These are phyloP conservation scores for Nannochloris sp. DNA, from an alignment of 139 green algal species.

Conservation along the genomic window DNA sequence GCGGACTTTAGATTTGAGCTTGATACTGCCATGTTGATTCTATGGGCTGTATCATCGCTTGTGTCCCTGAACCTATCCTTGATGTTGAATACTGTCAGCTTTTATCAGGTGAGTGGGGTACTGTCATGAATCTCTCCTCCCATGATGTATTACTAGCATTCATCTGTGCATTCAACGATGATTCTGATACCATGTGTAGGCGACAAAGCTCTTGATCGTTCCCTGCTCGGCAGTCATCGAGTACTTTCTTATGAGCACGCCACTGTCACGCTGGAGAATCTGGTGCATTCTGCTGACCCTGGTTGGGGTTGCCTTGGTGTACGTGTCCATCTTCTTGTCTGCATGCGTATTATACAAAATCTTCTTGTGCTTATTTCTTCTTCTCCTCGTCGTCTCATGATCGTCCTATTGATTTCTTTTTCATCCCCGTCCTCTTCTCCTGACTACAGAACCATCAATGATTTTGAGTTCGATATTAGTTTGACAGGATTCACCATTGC, in stretches of 20 bases:
- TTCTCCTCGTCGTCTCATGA: too few species aligned
- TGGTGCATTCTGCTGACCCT: conserved; percentile 63
- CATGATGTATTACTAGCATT: not conserved
- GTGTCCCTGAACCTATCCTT: conserved; percentile 3
- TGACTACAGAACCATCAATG: conserved; percentile 43
- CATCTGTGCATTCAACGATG: too few species aligned
- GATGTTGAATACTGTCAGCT: not conserved
- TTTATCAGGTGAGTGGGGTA: not conserved
- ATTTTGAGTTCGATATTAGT: conserved; percentile 49
- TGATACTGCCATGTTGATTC: not conserved
- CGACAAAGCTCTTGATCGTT: conserved; percentile 89
- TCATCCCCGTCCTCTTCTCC: too few species aligned
- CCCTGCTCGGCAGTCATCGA: conserved; percentile 84
- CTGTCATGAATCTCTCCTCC: not conserved
- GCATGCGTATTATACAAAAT: not conserved
- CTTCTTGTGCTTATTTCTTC: not conserved
- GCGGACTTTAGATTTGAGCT: not conserved
- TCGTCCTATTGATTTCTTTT: too few species aligned
- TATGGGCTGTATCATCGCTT: not conserved
- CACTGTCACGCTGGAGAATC: conserved; percentile 44
- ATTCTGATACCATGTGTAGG: not conserved
- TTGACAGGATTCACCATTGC: conserved; percentile 64
- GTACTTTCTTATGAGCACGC: conserved; percentile 55
- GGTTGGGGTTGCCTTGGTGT: conserved; percentile 68
- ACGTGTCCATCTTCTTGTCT: not conserved